phyloP scores from a whole-genome alignment of 1,139 yeast species.

The Hyphopichia khmerensis region DNA sequence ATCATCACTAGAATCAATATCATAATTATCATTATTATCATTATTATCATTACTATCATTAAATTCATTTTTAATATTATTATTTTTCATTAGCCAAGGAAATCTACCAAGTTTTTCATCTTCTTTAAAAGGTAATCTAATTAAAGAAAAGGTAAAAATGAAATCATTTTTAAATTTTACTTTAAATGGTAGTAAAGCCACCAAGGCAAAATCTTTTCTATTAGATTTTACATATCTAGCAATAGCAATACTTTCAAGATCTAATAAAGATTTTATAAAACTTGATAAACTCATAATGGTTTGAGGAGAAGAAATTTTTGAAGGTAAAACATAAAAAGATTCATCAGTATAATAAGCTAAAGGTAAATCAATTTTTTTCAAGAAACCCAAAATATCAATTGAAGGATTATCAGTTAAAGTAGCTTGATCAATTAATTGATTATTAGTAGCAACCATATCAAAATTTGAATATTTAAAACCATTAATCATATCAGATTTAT shows the following conservation, averaged over 20 bases:
- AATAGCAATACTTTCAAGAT: constrained; percentile 50
- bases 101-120: constrained; percentile 69
- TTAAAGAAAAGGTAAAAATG: constrained; percentile 32
- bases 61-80: constrained; percentile 5
- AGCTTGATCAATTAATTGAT: constrained; percentile 42
- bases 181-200: constrained; percentile 54
- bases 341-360: constrained; percentile 61
- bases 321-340: constrained; percentile 55
- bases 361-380: constrained; percentile 46
- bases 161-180: constrained; percentile 13
- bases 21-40: background rate
- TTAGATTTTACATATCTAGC: constrained; percentile 59
- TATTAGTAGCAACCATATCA: constrained; percentile 36
- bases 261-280: constrained; percentile 54
- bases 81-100: constrained; percentile 42
- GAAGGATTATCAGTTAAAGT: constrained; percentile 47
- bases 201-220: constrained; percentile 52
- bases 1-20: background rate
- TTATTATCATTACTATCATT: background rate
- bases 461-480: constrained; percentile 72
- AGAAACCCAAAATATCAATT: constrained; percentile 65
- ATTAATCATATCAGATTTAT: constrained; percentile 25
- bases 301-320: constrained; percentile 25
- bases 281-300: constrained; percentile 51
- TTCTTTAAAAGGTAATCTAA: constrained; percentile 72